Base-by-base conservation (phyloP, 495 filamentous ascomycete species). In the Aspergillus carlsbadensis region DNA sequence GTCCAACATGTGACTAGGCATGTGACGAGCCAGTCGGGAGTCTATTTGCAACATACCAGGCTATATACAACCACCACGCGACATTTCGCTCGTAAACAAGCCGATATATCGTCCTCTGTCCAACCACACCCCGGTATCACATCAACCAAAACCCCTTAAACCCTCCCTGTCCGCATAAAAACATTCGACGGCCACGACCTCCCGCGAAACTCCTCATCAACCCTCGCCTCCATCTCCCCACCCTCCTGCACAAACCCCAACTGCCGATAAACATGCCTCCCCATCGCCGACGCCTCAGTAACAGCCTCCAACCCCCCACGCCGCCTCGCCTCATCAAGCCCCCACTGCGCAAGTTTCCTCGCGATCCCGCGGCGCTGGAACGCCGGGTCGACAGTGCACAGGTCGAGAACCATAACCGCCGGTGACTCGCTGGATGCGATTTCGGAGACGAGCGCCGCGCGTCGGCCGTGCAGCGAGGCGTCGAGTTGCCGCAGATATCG, bases 211-310 rank as follows among this genome's bases (percentile, higher is more conserved):
- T 76, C 66, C 3, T 62, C 57, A 47, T 74, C 72, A 33, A 76
- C 68, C 24, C 60, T 17, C 46, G 73, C 76, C 52, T 68, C 60
- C 39, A 66, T 43, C 34, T 70, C 67, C 5, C 40, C n/a, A 1
- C 65, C 69, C 35, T 72, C 68, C 1, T 64, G 62, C 7, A 47
- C 22, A 50, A 78, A 78, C 0, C 75, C 75, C 52, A 76, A 54
- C 24, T 70, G 61, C 15, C 47, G 36, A 45, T 78, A 78, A 2
- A 73, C 74, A 58, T 68, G 62, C 14, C 75, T 60, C 13, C 75
- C 75, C 72, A 77, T 76, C 8, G 59, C 67, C 6, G 75, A 78
- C 22, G 67, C 75, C 50, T 78, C 75, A 17, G 68, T 64, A 8
- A 66, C 63, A 14, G 64, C 63, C 48, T 78, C 70, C 22, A 70